These are phyloP conservation scores for Hura crepitans DNA, from an alignment of 441 rosid species.

Conservation along the genomic window DNA sequence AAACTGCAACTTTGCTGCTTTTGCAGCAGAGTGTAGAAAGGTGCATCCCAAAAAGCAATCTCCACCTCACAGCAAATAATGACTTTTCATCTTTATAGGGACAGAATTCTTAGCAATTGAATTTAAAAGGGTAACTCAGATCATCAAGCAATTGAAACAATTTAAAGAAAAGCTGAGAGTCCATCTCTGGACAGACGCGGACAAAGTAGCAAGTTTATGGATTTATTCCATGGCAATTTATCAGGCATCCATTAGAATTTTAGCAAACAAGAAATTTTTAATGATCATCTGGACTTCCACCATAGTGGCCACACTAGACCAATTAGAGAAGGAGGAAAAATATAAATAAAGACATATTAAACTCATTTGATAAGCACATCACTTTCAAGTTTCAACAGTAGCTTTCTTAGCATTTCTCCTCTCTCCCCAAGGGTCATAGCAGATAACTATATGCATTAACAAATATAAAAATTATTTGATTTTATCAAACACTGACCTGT, in stretches of 20 bases:
- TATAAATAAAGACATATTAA: not conserved
- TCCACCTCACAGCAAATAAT: not conserved
- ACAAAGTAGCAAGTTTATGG: not conserved
- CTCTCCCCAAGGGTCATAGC: not conserved
- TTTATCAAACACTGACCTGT: slow-evolving; percentile 41
- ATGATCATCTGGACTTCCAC: not conserved
- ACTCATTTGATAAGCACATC: not conserved
- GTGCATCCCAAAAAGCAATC: not conserved
- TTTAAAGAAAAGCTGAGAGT: not conserved
- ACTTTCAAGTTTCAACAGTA: not conserved
- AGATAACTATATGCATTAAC: not conserved
- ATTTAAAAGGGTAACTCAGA: slow-evolving; percentile 2
- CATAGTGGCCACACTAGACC: not conserved
- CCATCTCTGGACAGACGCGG: not conserved
- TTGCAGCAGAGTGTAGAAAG: not conserved
- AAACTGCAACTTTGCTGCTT: not conserved
- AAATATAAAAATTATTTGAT: not conserved
- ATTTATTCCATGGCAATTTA: slow-evolving; percentile 9
- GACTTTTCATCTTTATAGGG: not conserved
- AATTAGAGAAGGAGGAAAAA: not conserved
- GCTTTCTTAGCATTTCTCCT: not conserved
- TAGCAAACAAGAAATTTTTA: not conserved
- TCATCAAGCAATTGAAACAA: not conserved
- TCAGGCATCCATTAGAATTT: not conserved
- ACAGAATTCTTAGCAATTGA: not conserved